phyloP scores from a whole-genome alignment of 2,329 filamentous ascomycete species.

The Claviceps pusilla region DNA sequence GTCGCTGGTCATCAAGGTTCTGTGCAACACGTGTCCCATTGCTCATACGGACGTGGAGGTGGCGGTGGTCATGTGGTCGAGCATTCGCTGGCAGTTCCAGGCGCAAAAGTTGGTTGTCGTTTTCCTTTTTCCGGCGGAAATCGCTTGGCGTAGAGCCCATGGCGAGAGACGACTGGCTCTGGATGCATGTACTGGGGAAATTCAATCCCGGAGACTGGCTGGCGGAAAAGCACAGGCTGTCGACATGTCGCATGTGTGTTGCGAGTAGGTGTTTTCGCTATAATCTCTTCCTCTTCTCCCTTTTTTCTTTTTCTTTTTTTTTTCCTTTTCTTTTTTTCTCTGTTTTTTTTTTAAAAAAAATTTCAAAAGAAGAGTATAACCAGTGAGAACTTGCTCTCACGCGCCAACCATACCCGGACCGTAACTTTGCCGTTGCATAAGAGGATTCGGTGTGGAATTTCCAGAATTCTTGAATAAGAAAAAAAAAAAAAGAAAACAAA shows the following conservation, averaged over 20 bases:
- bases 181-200: background rate
- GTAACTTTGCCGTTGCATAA: conserved; percentile 37
- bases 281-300: background rate
- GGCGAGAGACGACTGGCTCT: background rate
- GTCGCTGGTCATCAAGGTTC: background rate
- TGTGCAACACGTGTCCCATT: background rate
- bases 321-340: background rate
- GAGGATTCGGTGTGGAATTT: conserved; percentile 27
- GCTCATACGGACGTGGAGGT: background rate
- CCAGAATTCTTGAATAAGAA: conserved; percentile 27
- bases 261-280: background rate
- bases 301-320: background rate
- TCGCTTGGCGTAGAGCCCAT: background rate
- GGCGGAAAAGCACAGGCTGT: background rate
- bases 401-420: conserved; percentile 44
- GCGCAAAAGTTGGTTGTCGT: too few species aligned
- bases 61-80: background rate
- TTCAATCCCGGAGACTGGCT: background rate
- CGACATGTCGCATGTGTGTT: background rate
- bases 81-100: background rate
- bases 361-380: background rate
- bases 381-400: conserved; percentile 18
- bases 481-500: conserved; percentile 9
- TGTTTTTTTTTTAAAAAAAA: background rate
- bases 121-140: background rate